A percentile compares a stretch with the other conserved stretches of the same genome.
Evolutionary conservation across 2,329 filamentous ascomycete species (phyloP).

Genomic region (Clarireedia paspali): DNA sequence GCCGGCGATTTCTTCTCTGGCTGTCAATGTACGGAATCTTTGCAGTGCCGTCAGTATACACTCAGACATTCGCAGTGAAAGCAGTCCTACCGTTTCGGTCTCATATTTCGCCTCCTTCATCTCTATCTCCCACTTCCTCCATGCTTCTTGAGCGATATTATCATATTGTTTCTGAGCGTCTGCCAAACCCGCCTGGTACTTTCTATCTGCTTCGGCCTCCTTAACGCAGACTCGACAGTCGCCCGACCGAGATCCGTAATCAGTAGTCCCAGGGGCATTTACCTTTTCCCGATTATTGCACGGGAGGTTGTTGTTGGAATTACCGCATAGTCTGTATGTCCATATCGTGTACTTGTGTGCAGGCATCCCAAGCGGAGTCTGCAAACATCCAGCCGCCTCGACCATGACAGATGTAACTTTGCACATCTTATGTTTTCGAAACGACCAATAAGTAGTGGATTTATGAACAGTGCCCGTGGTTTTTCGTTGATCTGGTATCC

Average conservation of each 20-base stretch:
- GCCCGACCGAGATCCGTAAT: background rate
- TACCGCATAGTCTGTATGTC: background rate
- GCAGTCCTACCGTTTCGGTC: background rate
- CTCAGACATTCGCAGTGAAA: background rate
- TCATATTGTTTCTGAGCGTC: background rate
- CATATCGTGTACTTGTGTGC: background rate
- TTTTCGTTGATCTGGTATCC: too few species aligned
- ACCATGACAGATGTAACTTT: background rate
- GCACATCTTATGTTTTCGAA: background rate
- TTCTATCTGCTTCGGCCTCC: background rate
- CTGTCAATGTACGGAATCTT: background rate
- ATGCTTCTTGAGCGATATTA: background rate
- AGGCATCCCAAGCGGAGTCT: background rate
- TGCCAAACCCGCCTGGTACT: background rate
- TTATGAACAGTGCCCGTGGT: too few species aligned
- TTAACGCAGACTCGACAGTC: background rate
- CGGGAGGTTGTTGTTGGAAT: background rate
- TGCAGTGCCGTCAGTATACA: background rate
- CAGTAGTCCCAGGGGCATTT: background rate
- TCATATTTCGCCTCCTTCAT: background rate
- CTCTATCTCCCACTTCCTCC: background rate
- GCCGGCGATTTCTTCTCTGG: background rate
- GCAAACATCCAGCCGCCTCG: background rate
- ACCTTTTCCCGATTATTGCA: background rate
- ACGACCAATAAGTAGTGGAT: too few species aligned